Conservation (phyloP, 305 asterid genomes). For the Plantago coronopus region DNA sequence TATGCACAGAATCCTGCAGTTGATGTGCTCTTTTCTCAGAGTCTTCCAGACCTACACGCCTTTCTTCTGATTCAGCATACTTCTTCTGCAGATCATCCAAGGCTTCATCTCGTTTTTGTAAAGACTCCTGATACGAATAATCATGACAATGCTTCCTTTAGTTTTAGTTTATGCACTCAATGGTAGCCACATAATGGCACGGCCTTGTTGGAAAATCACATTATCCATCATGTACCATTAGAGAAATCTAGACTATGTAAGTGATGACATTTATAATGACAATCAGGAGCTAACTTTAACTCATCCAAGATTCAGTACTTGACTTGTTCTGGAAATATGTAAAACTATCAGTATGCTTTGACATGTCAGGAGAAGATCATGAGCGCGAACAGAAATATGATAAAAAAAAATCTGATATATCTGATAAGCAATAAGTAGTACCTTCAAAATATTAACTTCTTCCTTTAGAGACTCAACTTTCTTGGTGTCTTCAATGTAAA, state of each 20-base stretch:
- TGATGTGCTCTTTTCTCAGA: constrained; percentile 64
- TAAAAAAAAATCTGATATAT: constrained; percentile 3
- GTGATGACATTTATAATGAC: too few species aligned
- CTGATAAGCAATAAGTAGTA: constrained; percentile 24
- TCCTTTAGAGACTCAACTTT: constrained; percentile 68
- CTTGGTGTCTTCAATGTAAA: constrained; percentile 81
- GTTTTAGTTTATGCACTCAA: background rate
- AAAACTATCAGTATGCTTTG: too few species aligned
- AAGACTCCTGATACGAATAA: constrained; percentile 46
- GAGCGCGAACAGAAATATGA: background rate
- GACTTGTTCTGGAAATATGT: too few species aligned
- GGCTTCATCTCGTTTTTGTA: constrained; percentile 54
- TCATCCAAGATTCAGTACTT: too few species aligned
- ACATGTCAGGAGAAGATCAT: too few species aligned
- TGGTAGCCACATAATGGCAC: too few species aligned
- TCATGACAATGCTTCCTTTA: constrained; percentile 13
- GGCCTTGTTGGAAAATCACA: too few species aligned
- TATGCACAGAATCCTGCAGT: constrained; percentile 74
- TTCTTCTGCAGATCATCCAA: constrained; percentile 53
- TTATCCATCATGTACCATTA: background rate
- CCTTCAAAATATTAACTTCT: constrained; percentile 74
- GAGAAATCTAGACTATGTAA: background rate
- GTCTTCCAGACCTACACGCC: constrained; percentile 68
- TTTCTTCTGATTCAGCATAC: constrained; percentile 62
- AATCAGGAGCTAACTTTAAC: too few species aligned